Conservation (phyloP, 192 early-diverging fungal genomes). For the Helicostylum pulchrum region DNA sequence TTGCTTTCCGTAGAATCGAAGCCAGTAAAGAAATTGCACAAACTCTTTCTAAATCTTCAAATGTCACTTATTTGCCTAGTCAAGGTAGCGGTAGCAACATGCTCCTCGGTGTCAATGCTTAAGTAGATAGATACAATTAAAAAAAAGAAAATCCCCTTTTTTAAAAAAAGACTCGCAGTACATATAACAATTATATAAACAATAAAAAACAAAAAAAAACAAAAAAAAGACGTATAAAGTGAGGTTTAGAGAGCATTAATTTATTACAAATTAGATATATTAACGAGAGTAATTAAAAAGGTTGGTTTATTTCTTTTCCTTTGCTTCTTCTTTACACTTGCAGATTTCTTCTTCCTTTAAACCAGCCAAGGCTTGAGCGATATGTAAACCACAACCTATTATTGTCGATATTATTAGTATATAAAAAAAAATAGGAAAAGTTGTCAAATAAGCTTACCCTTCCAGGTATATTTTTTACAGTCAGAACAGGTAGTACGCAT, state of each 20-base stretch:
- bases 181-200: background rate
- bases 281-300: background rate
- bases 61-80: conserved; percentile 90
- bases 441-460: background rate
- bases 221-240: background rate
- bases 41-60: conserved; percentile 75
- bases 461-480: conserved; percentile 27
- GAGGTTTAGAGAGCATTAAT: background rate
- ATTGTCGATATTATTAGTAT: background rate
- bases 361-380: conserved; percentile 27
- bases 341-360: conserved; percentile 27
- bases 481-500: conserved; percentile 23
- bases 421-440: background rate
- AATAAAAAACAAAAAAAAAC: background rate
- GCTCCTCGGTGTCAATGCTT: conserved; percentile 64
- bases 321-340: conserved; percentile 21
- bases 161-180: background rate
- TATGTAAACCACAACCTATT: conserved; percentile 29
- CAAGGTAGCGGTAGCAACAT: conserved; percentile 61
- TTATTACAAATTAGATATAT: background rate
- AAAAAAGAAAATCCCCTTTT: conserved; percentile 2
- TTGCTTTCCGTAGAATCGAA: conserved; percentile 96
- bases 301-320: conserved; percentile 8
- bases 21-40: conserved; percentile 94
- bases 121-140: conserved; percentile 4